Evolutionary conservation across 495 filamentous ascomycete species (phyloP).

Genomic region (Neurospora cerealis): DNA sequence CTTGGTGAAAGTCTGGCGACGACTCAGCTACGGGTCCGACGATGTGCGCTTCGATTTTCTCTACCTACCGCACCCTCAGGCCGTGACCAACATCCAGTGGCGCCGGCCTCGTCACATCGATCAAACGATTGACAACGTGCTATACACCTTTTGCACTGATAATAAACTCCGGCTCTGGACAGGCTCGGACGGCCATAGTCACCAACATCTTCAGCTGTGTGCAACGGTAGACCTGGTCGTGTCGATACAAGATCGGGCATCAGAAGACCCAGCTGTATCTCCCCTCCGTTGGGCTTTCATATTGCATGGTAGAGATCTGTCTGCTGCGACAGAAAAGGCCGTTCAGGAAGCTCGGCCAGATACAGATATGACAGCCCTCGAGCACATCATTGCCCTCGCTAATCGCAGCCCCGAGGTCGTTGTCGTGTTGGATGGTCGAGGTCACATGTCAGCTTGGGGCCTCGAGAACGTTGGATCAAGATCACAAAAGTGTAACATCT

Average conservation of each 20-base stretch:
- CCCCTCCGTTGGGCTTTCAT: constrained; percentile 65
- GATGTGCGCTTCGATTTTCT: constrained; percentile 83
- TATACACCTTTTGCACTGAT: constrained; percentile 92
- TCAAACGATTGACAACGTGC: constrained; percentile 73
- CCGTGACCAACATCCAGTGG: constrained; percentile 81
- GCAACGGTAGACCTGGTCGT: constrained; percentile 67
- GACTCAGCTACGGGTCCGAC: constrained; percentile 72
- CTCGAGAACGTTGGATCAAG: constrained; percentile 82
- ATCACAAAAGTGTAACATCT: constrained; percentile 55
- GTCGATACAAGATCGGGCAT: constrained; percentile 54
- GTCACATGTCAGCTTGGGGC: constrained; percentile 90
- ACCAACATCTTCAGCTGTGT: constrained; percentile 69
- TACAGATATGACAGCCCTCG: constrained; percentile 56
- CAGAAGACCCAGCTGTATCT: constrained; percentile 12
- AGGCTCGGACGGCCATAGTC: constrained; percentile 59
- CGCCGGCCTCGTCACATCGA: constrained; percentile 62
- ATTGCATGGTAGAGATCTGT: constrained; percentile 75
- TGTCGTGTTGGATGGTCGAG: constrained; percentile 71
- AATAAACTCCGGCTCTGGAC: constrained; percentile 78
- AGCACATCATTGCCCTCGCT: constrained; percentile 79
- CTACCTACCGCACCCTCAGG: constrained; percentile 75
- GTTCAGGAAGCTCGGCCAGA: constrained; percentile 44
- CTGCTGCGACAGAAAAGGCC: constrained; percentile 62
- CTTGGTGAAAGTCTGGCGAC: constrained; percentile 85
- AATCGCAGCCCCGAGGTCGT: constrained; percentile 82